phyloP scores from a whole-genome alignment of 768 basidiomycete species.

The Holtermannia corniformis region DNA sequence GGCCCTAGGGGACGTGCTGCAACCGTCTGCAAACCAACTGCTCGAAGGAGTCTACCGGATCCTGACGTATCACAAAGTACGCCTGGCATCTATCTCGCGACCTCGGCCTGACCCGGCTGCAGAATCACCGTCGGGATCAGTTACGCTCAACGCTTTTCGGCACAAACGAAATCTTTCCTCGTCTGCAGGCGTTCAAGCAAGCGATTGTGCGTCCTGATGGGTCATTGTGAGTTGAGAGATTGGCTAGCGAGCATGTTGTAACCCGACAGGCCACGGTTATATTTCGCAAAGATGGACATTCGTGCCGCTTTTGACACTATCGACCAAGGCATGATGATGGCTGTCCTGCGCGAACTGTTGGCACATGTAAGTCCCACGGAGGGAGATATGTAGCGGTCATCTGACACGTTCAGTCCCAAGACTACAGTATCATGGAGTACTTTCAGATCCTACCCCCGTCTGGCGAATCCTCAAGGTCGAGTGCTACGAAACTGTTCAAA shows the following conservation, averaged over 20 bases:
- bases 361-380: conserved; percentile 44
- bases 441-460: conserved; percentile 54
- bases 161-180: conserved; percentile 68
- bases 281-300: conserved; percentile 95
- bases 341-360: conserved; percentile 63
- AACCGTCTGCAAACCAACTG: conserved; percentile 75
- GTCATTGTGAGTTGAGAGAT: conserved; percentile 46
- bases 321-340: conserved; percentile 71
- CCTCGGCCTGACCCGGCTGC: background rate
- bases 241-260: conserved; percentile 4
- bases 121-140: conserved; percentile 57
- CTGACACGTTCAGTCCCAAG: conserved; percentile 37
- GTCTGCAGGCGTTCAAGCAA: conserved; percentile 61
- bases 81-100: conserved; percentile 9
- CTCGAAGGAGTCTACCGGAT: conserved; percentile 77
- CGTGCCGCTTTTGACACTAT: conserved; percentile 96
- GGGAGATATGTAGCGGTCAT: conserved; percentile 44
- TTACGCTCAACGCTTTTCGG: conserved; percentile 77
- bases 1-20: conserved; percentile 8
- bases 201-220: conserved; percentile 44
- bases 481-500: conserved; percentile 27
- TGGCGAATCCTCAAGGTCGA: conserved; percentile 45
- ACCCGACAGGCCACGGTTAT: conserved; percentile 62
- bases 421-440: conserved; percentile 43
- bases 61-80: conserved; percentile 75